Base-by-base conservation (phyloP, 2,329 filamentous ascomycete genomes). In the Apiospora koreana region DNA sequence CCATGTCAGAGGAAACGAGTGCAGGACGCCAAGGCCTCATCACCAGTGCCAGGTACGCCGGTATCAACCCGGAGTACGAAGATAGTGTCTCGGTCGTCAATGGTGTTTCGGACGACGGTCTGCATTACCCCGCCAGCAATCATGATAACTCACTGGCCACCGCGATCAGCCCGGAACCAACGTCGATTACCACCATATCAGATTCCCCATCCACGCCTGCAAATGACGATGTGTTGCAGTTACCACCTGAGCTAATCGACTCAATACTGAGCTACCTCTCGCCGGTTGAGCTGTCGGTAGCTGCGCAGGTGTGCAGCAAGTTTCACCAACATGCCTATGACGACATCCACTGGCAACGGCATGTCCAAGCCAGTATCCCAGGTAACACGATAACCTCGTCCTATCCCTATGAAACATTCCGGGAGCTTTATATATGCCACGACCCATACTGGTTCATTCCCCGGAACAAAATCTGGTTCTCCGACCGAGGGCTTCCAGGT, bases 381-480 rank as follows among this genome's bases (percentile, higher is more conserved):
- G 81, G 87, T 43, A 77, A 84, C 69, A 73, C 75, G 16, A 81
- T 94, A 38, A 80, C 81, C 1, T 84, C 85, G 1, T 84, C 91
- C 0, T 86, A 85, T 8, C 91, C 91, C 8, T 91, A 87, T 76
- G 75, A 82, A 2, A 90, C 86, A 31, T 97, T 91, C 80, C 89
- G 88, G 70, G 86, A 92, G 35, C 87, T 97, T 2, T 97, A 93
- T 79, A 83, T 87, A 54, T 86, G 90, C 25, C 93, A 96, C 78
- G 88, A 96, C 73, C 91, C 92, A 0, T 89, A 91, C 75, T 98
- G 95, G 95, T 97, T 97, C 76, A 84, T 98, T 1, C 86, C 93
- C 0, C 89, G 88, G 68, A 86, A 93, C 78, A 95, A 93, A 80
- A 84, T 98, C 73, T 98, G 95, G 95, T 95, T 97, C 77, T 88